phyloP scores from a whole-genome alignment of 139 green algal species.

The Chlorella vulgaris region DNA sequence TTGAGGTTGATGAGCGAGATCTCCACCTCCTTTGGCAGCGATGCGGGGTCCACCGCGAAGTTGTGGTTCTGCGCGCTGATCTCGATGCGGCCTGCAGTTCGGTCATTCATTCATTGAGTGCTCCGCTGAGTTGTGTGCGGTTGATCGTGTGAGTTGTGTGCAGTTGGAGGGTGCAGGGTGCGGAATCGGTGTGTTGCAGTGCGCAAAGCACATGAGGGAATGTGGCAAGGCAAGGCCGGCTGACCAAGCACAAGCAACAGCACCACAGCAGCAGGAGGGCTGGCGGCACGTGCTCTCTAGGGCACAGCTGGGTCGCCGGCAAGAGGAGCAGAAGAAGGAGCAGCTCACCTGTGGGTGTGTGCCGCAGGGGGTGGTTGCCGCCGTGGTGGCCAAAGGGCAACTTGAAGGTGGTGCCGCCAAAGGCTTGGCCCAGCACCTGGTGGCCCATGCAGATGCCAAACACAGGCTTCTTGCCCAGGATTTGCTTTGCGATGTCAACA shows the following conservation, averaged over 20 bases:
- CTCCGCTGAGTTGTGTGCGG: background rate
- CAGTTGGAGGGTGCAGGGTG: no score
- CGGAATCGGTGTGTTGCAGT: no score
- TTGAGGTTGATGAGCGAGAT: slow-evolving; percentile 99
- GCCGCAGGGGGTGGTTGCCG: slow-evolving; percentile 97
- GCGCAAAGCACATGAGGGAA: no score
- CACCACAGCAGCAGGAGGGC: background rate
- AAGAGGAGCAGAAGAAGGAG: background rate
- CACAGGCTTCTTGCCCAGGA: slow-evolving; percentile 95
- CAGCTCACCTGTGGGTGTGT: slow-evolving; percentile 45
- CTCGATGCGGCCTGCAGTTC: slow-evolving; percentile 71
- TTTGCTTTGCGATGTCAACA: slow-evolving; percentile 90
- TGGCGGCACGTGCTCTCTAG: slow-evolving; percentile 11
- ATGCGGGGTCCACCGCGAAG: slow-evolving; percentile 95
- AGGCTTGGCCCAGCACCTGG: slow-evolving; percentile 97
- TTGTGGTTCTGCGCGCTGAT: slow-evolving; percentile 95
- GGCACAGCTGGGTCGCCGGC: slow-evolving; percentile 4
- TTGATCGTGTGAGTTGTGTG: no score
- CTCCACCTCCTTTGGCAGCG: slow-evolving; percentile 86
- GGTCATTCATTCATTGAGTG: no score
- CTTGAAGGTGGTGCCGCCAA: slow-evolving; percentile 98
- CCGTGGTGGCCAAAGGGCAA: slow-evolving; percentile 99
- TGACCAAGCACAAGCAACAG: no score
- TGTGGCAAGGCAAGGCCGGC: no score
- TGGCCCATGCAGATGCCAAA: slow-evolving; percentile 99